Evolutionary conservation across 2,329 filamentous ascomycete genomes (phyloP), one percentile per base, ranked within the genome.

Genomic region (Fusarium tupiense): DNA sequence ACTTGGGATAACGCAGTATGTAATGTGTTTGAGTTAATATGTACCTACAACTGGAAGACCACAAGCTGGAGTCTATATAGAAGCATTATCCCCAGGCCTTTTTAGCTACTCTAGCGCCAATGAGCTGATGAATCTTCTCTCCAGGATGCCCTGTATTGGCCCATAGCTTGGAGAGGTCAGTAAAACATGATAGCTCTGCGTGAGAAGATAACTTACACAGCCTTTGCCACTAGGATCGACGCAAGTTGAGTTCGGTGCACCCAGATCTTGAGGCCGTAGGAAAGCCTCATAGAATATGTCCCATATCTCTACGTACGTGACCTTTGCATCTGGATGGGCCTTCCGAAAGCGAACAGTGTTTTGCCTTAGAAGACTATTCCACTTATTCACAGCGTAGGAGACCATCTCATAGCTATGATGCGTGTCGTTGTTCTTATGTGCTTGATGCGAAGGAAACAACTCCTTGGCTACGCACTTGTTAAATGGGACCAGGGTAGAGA

Each of bases 201-300:
- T 8, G 1, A 14, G 2, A 14, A 0, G 8, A 19, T 7, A 1
- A 61, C 61, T 49, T 66, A 66, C 64, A n/a, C 64, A 66, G 12
- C 24, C 33, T 16, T 43, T 31, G 9, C 64, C 64, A 9, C 37
- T 37, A 1, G 24, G 37, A 9, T 66, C 64, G 12, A n/a, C 4
- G 7, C 64, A 66, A 4, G 41, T 49, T 6, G 64, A 47, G 22
- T 49, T 65, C 1, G 1, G 16, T 1, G 24, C 40, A 0, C 29
- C 41, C 3, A 66, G 7, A 17, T 22, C 22, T 16, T 37, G 11
- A 4, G 64, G 64, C 1, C 47, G 8, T 6, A 66, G 22, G 35
- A 66, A 64, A 19, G 41, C 49, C 14, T 41, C 9, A 40, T 66
- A 66, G 31, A 66, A 66, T 17, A 66, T 41, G 33, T 66, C 61